Conservation (phyloP, 2,329 filamentous ascomycete species). For the Arthroderma uncinatum region DNA sequence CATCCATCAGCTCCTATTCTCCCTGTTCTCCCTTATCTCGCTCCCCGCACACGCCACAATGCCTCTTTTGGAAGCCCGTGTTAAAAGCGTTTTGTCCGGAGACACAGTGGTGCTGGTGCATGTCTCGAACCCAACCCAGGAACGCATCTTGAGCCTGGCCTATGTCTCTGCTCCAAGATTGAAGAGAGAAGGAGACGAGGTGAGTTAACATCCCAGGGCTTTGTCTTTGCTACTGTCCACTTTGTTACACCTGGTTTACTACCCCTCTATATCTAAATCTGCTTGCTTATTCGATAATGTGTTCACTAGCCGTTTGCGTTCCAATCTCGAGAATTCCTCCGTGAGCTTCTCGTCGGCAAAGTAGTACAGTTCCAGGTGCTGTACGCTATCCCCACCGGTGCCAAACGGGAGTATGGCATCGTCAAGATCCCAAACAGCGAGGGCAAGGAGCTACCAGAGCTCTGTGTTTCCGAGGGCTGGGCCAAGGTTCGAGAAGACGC, state of each 20-base stretch:
- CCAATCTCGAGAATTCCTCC: slow-evolving; percentile 85
- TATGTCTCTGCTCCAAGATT: slow-evolving; percentile 83
- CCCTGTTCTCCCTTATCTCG: not conserved
- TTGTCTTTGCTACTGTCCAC: not conserved
- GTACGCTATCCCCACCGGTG: slow-evolving; percentile 71
- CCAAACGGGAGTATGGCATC: slow-evolving; percentile 75
- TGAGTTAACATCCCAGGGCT: slow-evolving; percentile 20
- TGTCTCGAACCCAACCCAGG: slow-evolving; percentile 66
- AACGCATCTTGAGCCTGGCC: slow-evolving; percentile 79
- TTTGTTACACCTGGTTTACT: not conserved
- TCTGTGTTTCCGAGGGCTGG: slow-evolving; percentile 79
- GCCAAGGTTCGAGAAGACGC: slow-evolving; percentile 88
- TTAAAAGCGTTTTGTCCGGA: slow-evolving; percentile 90
- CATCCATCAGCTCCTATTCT: too few relatives aligned
- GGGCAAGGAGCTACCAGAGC: slow-evolving; percentile 67
- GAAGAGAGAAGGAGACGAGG: slow-evolving; percentile 79
- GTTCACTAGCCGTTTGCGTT: slow-evolving; percentile 65
- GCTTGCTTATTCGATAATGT: not conserved
- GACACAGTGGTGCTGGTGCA: slow-evolving; percentile 81
- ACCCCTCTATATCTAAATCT: not conserved
- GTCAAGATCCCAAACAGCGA: slow-evolving; percentile 68
- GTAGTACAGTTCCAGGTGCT: slow-evolving; percentile 71
- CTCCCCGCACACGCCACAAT: slow-evolving; percentile 14
- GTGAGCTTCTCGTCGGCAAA: slow-evolving; percentile 75
- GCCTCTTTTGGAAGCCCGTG: slow-evolving; percentile 50